Conservation (phyloP, 129 eudicot genomes). For the Pulicaria dysenterica region DNA sequence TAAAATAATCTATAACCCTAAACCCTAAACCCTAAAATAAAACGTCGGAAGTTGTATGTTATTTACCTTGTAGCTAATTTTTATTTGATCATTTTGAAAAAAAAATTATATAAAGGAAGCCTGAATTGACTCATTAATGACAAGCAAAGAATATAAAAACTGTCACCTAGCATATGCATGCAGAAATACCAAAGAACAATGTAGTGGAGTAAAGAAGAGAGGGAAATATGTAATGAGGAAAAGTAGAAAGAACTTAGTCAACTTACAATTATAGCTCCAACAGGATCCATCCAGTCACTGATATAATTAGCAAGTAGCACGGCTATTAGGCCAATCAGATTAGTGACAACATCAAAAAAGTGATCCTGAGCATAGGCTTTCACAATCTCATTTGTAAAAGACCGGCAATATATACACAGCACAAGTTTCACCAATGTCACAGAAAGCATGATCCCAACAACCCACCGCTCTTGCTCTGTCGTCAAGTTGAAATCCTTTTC, state of each 20-base stretch:
- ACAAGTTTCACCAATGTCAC: constrained; percentile 73
- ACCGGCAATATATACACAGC: constrained; percentile 66
- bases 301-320: constrained; percentile 76
- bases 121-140: too few relatives aligned
- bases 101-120: too few relatives aligned
- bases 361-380: constrained; percentile 91
- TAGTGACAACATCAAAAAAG: constrained; percentile 85
- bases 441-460: constrained; percentile 81
- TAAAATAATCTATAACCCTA: too few relatives aligned
- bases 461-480: constrained; percentile 76
- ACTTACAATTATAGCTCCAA: constrained; percentile 84
- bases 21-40: too few relatives aligned
- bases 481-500: constrained; percentile 54
- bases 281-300: constrained; percentile 84
- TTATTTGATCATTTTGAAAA: background rate
- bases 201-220: background rate
- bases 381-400: constrained; percentile 84
- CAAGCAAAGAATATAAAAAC: too few relatives aligned
- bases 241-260: background rate
- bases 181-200: background rate
- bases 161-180: background rate
- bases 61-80: background rate
- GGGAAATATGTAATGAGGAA: background rate
- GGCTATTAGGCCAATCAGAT: constrained; percentile 74
- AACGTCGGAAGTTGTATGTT: background rate